Conservation (phyloP, 305 asterid genomes). For the Fraxinus velutina region DNA sequence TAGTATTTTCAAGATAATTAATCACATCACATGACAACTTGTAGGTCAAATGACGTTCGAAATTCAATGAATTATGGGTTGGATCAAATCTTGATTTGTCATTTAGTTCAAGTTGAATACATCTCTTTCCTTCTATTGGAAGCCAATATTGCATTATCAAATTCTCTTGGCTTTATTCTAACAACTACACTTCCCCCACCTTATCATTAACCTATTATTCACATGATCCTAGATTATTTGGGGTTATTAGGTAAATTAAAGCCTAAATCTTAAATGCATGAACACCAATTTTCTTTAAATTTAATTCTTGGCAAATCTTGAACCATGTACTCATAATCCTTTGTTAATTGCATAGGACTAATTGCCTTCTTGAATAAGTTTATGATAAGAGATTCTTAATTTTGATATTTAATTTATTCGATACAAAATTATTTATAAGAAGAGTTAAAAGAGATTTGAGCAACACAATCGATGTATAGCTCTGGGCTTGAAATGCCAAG, state of each 20-base stretch:
- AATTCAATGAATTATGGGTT: constrained; percentile 22
- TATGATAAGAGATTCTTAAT: not conserved
- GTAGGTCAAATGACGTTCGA: not conserved
- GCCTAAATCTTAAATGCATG: not conserved
- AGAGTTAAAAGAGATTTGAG: not conserved
- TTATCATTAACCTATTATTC: not conserved
- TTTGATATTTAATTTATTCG: not conserved
- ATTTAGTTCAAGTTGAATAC: constrained; percentile 25
- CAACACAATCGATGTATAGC: not conserved
- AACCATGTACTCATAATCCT: not conserved
- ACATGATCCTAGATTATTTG: not conserved
- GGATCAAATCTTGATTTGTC: constrained; percentile 20
- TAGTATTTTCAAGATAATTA: not conserved
- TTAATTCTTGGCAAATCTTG: not conserved
- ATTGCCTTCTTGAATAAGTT: not conserved
- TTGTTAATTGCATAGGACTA: not conserved
- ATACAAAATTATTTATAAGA: not conserved
- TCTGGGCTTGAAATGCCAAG: not conserved
- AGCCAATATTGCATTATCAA: not conserved
- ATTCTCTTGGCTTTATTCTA: not conserved
- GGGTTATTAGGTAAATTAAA: not conserved
- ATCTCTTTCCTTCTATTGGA: constrained; percentile 19
- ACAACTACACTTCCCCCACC: not conserved
- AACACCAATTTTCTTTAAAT: not conserved
- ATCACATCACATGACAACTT: constrained; percentile 7